Evolutionary conservation across 495 filamentous ascomycete species (phyloP).

Genomic region (Neurospora sp.): DNA sequence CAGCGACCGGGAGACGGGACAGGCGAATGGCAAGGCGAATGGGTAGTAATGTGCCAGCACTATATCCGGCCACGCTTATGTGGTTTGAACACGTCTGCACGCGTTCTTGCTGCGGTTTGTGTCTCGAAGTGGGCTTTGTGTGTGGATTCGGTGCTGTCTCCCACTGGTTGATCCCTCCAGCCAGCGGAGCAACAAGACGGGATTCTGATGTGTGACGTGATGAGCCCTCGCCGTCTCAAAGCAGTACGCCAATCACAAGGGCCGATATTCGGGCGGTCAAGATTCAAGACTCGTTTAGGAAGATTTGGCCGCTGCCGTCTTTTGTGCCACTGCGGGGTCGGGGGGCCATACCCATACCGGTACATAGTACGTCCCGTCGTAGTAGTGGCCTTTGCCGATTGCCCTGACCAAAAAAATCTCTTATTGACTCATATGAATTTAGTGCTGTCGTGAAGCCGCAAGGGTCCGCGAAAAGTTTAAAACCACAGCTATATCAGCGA

Average conservation of each 20-base stretch:
- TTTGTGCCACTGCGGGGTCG: slow-evolving; percentile 26
- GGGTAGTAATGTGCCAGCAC: not conserved
- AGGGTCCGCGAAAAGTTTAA: slow-evolving; percentile 5
- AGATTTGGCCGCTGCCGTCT: not conserved
- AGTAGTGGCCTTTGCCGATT: not conserved
- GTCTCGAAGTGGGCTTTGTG: not conserved
- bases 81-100: not conserved
- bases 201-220: slow-evolving; percentile 9
- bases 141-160: not conserved
- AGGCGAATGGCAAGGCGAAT: not conserved
- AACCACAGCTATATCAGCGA: slow-evolving; percentile 22
- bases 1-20: not conserved
- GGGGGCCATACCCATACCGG: not conserved
- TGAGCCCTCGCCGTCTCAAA: slow-evolving; percentile 5
- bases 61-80: not conserved
- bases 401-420: slow-evolving; percentile 19
- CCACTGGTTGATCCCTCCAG: not conserved
- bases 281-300: not conserved
- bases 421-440: slow-evolving; percentile 23
- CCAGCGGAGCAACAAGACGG: not conserved
- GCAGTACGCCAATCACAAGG: slow-evolving; percentile 12
- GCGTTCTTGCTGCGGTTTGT: not conserved
- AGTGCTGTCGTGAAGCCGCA: not conserved
- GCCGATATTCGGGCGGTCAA: slow-evolving; percentile 6
- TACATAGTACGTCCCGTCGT: not conserved